A percentile compares a stretch with the other conserved stretches of the same genome.
These are phyloP conservation scores for Spencermartinsiella europaea DNA, from an alignment of 805 yeast genomes.

Conservation along the genomic window DNA sequence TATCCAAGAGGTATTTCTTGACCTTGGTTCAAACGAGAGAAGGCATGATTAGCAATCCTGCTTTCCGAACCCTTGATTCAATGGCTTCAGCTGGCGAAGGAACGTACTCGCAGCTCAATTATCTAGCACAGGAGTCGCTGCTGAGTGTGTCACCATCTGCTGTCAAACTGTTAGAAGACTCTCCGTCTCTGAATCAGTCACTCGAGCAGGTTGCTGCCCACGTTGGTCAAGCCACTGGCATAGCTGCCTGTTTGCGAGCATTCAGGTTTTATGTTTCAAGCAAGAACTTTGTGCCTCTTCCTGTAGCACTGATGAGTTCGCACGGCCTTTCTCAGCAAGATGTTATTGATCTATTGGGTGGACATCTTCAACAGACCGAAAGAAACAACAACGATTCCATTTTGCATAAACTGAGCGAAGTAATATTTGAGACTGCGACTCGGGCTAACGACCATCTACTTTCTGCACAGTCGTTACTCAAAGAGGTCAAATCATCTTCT, in stretches of 20 bases:
- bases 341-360: slow-evolving; percentile 32
- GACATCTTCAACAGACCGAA: slow-evolving; percentile 31
- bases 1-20: slow-evolving; percentile 52
- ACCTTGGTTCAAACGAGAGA: slow-evolving; percentile 57
- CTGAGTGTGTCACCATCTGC: slow-evolving; percentile 54
- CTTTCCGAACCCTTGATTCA: slow-evolving; percentile 46
- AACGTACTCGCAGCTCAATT: slow-evolving; percentile 65
- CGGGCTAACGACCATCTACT: slow-evolving; percentile 76
- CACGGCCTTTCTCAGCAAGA: slow-evolving; percentile 59
- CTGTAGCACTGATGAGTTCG: slow-evolving; percentile 53
- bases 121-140: slow-evolving; percentile 54
- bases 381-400: neutral
- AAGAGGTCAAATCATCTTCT: slow-evolving; percentile 34
- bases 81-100: slow-evolving; percentile 80
- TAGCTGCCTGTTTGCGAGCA: slow-evolving; percentile 60
- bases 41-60: slow-evolving; percentile 44
- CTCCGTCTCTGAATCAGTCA: slow-evolving; percentile 39
- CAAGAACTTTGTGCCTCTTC: slow-evolving; percentile 52
- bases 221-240: slow-evolving; percentile 74
- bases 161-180: slow-evolving; percentile 42
- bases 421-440: slow-evolving; percentile 64
- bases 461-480: slow-evolving; percentile 56
- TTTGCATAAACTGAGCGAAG: slow-evolving; percentile 40
- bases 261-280: slow-evolving; percentile 50
- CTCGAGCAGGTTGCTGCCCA: slow-evolving; percentile 68